Conservation (phyloP, 2,329 filamentous ascomycete genomes). For the Aspergillus neoniger region DNA sequence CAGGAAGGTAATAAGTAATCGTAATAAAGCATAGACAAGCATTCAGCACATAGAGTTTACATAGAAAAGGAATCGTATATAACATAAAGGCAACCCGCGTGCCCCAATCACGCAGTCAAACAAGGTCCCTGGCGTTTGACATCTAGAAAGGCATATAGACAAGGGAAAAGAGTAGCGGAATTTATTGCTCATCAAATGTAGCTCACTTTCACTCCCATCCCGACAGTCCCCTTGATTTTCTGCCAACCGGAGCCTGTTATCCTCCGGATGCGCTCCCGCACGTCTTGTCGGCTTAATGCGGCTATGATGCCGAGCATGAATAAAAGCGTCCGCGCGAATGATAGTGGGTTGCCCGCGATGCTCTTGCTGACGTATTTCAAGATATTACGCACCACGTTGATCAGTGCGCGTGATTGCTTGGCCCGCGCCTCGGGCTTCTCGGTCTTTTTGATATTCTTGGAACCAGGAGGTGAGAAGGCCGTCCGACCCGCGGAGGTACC, state of each 20-base stretch:
- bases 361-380: slow-evolving; percentile 54
- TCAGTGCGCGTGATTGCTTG: slow-evolving; percentile 46
- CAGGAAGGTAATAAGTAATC: slow-evolving; percentile 6
- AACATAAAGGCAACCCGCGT: neutral
- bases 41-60: slow-evolving; percentile 13
- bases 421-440: slow-evolving; percentile 35
- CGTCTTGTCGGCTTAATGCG: slow-evolving; percentile 71
- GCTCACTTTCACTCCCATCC: slow-evolving; percentile 96
- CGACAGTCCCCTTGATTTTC: slow-evolving; percentile 80
- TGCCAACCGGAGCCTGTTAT: slow-evolving; percentile 72
- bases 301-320: slow-evolving; percentile 79
- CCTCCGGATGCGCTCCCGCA: slow-evolving; percentile 72
- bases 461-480: slow-evolving; percentile 33
- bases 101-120: neutral
- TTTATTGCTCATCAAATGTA: slow-evolving; percentile 67
- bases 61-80: slow-evolving; percentile 14
- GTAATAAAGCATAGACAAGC: neutral
- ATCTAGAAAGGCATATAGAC: neutral
- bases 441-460: slow-evolving; percentile 44
- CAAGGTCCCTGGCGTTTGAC: neutral
- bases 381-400: slow-evolving; percentile 51
- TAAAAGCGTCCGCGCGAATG: slow-evolving; percentile 64
- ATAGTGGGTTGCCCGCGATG: slow-evolving; percentile 57
- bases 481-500: slow-evolving; percentile 32
- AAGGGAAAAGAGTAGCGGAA: neutral